These are phyloP conservation scores for Taxawa tesnikishii DNA, from an alignment of 2,329 filamentous ascomycete species.

Conservation along the genomic window DNA sequence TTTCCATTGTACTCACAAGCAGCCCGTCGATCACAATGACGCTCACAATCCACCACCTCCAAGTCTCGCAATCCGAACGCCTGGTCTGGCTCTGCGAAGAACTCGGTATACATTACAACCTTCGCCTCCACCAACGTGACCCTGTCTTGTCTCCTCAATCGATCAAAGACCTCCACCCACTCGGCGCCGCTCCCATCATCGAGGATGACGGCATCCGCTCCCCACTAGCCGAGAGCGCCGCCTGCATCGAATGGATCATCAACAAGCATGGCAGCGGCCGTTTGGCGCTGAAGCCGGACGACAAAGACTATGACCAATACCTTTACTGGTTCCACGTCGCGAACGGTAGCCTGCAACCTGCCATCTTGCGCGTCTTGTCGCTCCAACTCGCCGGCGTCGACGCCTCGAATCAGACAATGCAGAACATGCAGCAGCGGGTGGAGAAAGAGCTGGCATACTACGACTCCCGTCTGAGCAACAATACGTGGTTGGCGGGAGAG, in stretches of 20 bases:
- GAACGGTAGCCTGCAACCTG: conserved; percentile 27
- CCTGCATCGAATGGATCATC: conserved; percentile 51
- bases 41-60: conserved; percentile 24
- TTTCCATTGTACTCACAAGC: too few relatives aligned
- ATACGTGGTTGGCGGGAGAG: conserved; percentile 46
- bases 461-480: conserved; percentile 35
- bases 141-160: conserved; percentile 25
- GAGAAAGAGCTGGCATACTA: conserved; percentile 29
- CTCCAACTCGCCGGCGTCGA: conserved; percentile 13
- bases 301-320: conserved; percentile 45
- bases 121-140: conserved; percentile 33
- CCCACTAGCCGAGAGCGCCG: conserved; percentile 49
- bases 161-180: conserved; percentile 23
- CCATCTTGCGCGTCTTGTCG: conserved; percentile 11
- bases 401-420: conserved; percentile 17
- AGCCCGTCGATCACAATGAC: too few relatives aligned
- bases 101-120: conserved; percentile 41
- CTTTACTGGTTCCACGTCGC: conserved; percentile 54
- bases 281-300: conserved; percentile 32
- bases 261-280: conserved; percentile 38
- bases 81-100: conserved; percentile 55
- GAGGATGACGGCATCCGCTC: conserved; percentile 39
- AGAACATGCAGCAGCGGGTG: conserved; percentile 22
- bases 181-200: conserved; percentile 48
- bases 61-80: conserved; percentile 49